These are phyloP conservation scores for Penicillium nucicola DNA, from an alignment of 495 filamentous ascomycete species.

Conservation along the genomic window DNA sequence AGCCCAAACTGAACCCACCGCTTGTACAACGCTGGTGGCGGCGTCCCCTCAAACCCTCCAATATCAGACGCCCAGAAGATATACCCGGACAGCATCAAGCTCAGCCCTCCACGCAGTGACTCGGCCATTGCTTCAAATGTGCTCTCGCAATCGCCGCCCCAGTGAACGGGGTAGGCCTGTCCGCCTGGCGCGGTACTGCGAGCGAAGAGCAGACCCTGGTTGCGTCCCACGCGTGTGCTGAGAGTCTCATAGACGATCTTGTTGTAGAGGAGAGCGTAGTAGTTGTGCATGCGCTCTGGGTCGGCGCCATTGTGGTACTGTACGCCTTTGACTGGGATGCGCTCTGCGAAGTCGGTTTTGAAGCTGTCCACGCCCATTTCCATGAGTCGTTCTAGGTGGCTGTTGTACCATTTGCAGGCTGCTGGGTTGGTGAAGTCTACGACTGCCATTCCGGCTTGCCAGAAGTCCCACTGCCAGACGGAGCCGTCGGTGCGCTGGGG, in stretches of 20 bases:
- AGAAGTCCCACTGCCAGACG: constrained; percentile 71
- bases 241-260: constrained; percentile 64
- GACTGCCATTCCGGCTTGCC: constrained; percentile 73
- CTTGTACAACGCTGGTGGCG: constrained; percentile 68
- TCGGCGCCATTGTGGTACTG: constrained; percentile 55
- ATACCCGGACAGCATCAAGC: constrained; percentile 62
- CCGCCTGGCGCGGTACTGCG: constrained; percentile 63
- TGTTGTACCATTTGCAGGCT: constrained; percentile 58
- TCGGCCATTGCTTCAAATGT: constrained; percentile 73
- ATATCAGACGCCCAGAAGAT: constrained; percentile 71
- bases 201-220: constrained; percentile 65
- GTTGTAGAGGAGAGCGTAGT: constrained; percentile 70
- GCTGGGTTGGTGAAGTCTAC: constrained; percentile 72
- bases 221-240: constrained; percentile 52
- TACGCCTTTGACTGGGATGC: constrained; percentile 62
- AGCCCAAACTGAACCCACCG: constrained; percentile 74
- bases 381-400: constrained; percentile 57
- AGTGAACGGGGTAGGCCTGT: constrained; percentile 65
- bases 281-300: constrained; percentile 69
- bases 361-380: constrained; percentile 65
- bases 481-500: constrained; percentile 59
- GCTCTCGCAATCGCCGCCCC: constrained; percentile 68
- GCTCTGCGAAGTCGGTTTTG: constrained; percentile 74
- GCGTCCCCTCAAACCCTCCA: constrained; percentile 69
- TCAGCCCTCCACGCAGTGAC: constrained; percentile 65